phyloP scores from a whole-genome alignment of 192 early-diverging fungal species.

The Thamnidium elegans region DNA sequence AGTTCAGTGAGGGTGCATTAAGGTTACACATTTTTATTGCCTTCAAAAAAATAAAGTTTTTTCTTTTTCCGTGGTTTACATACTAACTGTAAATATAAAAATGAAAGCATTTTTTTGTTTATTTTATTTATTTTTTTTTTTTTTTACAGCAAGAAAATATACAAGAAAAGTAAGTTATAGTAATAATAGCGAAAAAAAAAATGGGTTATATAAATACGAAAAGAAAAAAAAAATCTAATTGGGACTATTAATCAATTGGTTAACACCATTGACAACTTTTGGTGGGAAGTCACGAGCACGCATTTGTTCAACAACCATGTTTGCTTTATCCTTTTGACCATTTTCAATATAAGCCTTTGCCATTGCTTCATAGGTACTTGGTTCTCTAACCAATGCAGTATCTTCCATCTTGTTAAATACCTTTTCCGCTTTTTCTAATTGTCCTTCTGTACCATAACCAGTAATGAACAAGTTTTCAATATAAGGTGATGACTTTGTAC shows the following conservation, averaged over 20 bases:
- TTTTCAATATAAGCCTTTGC: constrained; percentile 47
- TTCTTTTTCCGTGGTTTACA: no score
- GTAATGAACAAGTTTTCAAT: constrained; percentile 59
- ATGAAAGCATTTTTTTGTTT: no score
- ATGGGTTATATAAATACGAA: no score
- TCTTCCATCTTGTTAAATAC: constrained; percentile 46
- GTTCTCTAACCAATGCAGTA: constrained; percentile 41
- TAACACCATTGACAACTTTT: constrained; percentile 30
- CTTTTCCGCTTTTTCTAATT: constrained; percentile 39
- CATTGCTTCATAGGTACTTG: constrained; percentile 62
- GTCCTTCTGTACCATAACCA: constrained; percentile 43
- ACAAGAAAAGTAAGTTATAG: no score
- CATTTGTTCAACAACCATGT: constrained; percentile 29
- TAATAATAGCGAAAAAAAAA: no score
- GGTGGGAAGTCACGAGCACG: constrained; percentile 34
- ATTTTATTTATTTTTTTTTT: no score
- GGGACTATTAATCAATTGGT: background rate
- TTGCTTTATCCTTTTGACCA: constrained; percentile 38
- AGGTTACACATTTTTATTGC: no score
- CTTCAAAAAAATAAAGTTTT: no score
- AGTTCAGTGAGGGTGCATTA: no score
- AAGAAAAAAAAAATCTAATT: no score
- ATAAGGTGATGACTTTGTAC: constrained; percentile 44
- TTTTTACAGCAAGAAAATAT: no score
- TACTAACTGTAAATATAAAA: no score